Percentiles rank a stretch among this genome's conserved stretches.
Evolutionary conservation across 371 early-diverging fungal genomes (phyloP).

Genomic region (Apophysomyces ossiformis): DNA sequence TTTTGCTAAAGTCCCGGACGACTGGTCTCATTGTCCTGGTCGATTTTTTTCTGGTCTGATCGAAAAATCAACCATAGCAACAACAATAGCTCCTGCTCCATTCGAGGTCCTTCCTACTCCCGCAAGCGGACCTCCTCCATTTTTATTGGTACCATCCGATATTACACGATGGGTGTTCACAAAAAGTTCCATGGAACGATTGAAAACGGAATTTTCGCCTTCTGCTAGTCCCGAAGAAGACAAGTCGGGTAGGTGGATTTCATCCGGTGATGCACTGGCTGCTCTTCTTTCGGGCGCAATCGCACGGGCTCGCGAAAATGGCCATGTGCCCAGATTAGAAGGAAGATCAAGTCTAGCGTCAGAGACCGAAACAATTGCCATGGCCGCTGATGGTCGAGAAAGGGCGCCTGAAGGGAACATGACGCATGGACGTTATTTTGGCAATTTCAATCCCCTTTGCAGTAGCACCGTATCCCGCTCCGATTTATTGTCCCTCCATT

Average conservation of each 20-base stretch:
- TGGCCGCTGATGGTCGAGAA: constrained; percentile 50
- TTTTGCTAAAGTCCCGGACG: constrained; percentile 33
- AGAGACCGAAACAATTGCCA: constrained; percentile 32
- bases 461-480: constrained; percentile 28
- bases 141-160: constrained; percentile 32
- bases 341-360: constrained; percentile 36
- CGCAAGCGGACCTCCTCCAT: constrained; percentile 27
- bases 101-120: constrained; percentile 33
- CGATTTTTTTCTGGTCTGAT: constrained; percentile 33
- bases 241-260: constrained; percentile 36
- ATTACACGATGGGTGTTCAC: constrained; percentile 38
- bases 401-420: constrained; percentile 36
- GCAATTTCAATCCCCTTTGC: constrained; percentile 47
- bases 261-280: constrained; percentile 50
- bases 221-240: constrained; percentile 5
- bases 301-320: constrained; percentile 42
- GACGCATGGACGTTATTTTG: constrained; percentile 37
- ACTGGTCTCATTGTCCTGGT: constrained; percentile 42
- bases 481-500: constrained; percentile 30
- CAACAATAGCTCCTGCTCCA: constrained; percentile 29
- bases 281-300: constrained; percentile 39
- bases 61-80: constrained; percentile 13
- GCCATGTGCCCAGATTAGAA: constrained; percentile 30
- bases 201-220: constrained; percentile 41
- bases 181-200: constrained; percentile 25